These are phyloP conservation scores for Martensiomyces pterosporus DNA, from an alignment of 192 early-diverging fungal species.

Conservation along the genomic window DNA sequence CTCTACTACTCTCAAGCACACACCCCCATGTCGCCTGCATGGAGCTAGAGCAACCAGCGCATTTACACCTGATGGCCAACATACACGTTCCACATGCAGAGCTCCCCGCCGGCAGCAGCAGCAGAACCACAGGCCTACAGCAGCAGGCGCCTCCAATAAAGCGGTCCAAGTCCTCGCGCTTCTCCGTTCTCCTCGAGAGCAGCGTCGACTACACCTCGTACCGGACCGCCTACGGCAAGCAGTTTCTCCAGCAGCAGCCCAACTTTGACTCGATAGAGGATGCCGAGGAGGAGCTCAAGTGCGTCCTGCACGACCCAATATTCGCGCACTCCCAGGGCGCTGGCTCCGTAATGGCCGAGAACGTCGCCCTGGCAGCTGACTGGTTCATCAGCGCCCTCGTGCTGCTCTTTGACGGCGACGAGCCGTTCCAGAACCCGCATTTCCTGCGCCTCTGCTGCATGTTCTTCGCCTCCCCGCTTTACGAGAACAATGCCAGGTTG, in stretches of 20 bases:
- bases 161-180: constrained; percentile 35
- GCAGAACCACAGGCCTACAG: background rate
- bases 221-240: constrained; percentile 19
- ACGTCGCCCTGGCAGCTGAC: constrained; percentile 45
- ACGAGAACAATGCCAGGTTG: constrained; percentile 46
- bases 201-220: constrained; percentile 47
- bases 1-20: too few species aligned
- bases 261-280: constrained; percentile 37
- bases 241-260: constrained; percentile 38
- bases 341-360: constrained; percentile 28
- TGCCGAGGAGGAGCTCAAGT: constrained; percentile 35
- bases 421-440: constrained; percentile 46
- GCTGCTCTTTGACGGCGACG: constrained; percentile 37
- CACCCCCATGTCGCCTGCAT: too few species aligned
- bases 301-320: constrained; percentile 38
- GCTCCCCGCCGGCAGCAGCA: background rate
- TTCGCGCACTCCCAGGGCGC: constrained; percentile 12
- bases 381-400: constrained; percentile 43
- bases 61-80: too few species aligned
- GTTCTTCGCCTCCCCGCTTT: constrained; percentile 49
- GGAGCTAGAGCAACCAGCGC: too few species aligned
- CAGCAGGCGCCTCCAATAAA: constrained; percentile 1
- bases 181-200: constrained; percentile 35
- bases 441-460: constrained; percentile 46
- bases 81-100: too few species aligned